Percentiles rank a stretch among this genome's conserved stretches.
phyloP scores from a whole-genome alignment of 768 basidiomycete genomes.

The Favolaschia claudopus region DNA sequence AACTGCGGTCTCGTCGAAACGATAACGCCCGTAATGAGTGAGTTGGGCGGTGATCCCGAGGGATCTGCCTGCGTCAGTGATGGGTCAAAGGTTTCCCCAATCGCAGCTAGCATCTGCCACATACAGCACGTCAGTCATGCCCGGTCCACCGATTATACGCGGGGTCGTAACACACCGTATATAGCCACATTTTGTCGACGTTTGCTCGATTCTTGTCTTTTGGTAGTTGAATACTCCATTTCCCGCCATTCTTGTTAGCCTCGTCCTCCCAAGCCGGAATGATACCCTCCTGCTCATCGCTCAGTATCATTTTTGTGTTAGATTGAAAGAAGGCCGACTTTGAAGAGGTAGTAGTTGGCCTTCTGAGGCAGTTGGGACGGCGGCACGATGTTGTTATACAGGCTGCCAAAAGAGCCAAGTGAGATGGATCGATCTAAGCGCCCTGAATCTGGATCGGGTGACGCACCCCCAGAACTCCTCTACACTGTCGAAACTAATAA shows the following conservation, averaged over 20 bases:
- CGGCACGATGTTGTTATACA: slow-evolving; percentile 97
- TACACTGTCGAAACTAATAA: slow-evolving; percentile 94
- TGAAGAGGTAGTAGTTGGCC: slow-evolving; percentile 99
- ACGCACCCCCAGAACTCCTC: slow-evolving; percentile 99
- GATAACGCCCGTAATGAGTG: slow-evolving; percentile 92
- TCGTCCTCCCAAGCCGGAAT: slow-evolving; percentile 98
- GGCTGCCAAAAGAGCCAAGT: slow-evolving; percentile 48
- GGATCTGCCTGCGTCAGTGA: slow-evolving; percentile 62
- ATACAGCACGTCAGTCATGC: slow-evolving; percentile 15
- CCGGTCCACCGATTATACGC: background rate
- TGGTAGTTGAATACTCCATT: slow-evolving; percentile 98
- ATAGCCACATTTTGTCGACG: slow-evolving; percentile 98
- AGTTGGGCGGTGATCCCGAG: slow-evolving; percentile 54
- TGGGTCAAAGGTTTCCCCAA: slow-evolving; percentile 98
- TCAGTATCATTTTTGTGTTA: slow-evolving; percentile 12
- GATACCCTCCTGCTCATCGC: slow-evolving; percentile 76
- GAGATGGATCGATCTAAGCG: slow-evolving; percentile 8
- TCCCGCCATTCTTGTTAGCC: slow-evolving; percentile 96
- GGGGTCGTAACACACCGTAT: slow-evolving; percentile 69
- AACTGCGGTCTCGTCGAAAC: slow-evolving; percentile 94
- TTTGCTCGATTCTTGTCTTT: slow-evolving; percentile 87
- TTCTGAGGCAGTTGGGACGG: slow-evolving; percentile 93
- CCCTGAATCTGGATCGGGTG: background rate
- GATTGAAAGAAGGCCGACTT: slow-evolving; percentile 51
- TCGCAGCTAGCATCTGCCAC: slow-evolving; percentile 95